Base-by-base conservation (phyloP, 164 flowering plant species). In the Chimonanthus praecox region DNA sequence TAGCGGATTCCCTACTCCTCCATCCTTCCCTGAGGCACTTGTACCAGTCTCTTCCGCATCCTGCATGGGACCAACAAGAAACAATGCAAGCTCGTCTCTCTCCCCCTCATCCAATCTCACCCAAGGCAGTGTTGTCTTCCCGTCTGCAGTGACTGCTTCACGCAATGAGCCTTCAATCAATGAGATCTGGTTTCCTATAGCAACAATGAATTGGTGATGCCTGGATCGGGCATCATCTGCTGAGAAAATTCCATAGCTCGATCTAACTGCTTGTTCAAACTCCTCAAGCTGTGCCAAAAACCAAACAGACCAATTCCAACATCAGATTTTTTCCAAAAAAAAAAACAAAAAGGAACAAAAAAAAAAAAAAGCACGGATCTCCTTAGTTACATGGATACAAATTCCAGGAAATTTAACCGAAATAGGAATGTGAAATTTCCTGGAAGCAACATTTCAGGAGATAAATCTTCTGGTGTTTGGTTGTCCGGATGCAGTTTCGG, bases 81-180 rank as follows among this genome's bases (percentile, higher is more conserved):
- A 94, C 84, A 86, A 74, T 0, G 93, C 98, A 67, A 94, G 88
- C 78, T 94, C 99, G 72, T 89, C 74, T n/a, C 93, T 44, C 76
- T 94, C 99, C 5, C 94, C 94, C 79, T 94, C 90, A 73, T 94
- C 91, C 79, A 94, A 80, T 3, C 84, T 82, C 73, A 88, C 93
- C 99, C 98, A 92, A 15, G 92, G 84, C 71, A 80, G 43, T 2
- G 86, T 66, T 16, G 86, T 62, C 84, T 86, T 83, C 43, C 96
- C 94, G n/a, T 85, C 90, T 20, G 84, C 80, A 58, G 63, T 67
- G 0, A 83, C 74, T 0, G 85, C 74, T 68, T 87, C 89, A 49
- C 72, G 74, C 66, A 94, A 74, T 2, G 92, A 87, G 16, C 58
- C 79, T 69, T 92, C 92, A 68, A 88, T 76, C 43, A 62, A 83